These are phyloP conservation scores for Sporisorium sorghi DNA, from an alignment of 1,284 basidiomycete species.

Conservation along the genomic window DNA sequence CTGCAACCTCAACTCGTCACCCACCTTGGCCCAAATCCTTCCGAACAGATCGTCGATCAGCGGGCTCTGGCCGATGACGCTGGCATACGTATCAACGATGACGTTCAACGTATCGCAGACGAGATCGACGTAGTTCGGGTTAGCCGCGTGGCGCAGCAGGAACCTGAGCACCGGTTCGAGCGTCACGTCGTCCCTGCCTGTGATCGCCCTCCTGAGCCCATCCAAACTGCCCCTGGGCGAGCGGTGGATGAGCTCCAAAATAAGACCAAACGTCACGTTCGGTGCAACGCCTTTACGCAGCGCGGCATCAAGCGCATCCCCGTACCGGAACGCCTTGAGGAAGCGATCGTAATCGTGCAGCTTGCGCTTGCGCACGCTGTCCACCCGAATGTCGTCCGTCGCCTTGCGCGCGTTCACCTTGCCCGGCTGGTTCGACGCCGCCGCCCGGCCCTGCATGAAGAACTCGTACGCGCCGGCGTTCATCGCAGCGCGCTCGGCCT, in stretches of 20 bases:
- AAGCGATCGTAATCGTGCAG: slow-evolving; percentile 89
- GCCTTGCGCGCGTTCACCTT: slow-evolving; percentile 23
- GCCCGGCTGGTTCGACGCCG: slow-evolving; percentile 31
- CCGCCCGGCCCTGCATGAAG: slow-evolving; percentile 71
- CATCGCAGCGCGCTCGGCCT: slow-evolving; percentile 72
- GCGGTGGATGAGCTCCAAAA: slow-evolving; percentile 91
- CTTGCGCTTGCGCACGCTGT: slow-evolving; percentile 79
- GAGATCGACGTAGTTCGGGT: slow-evolving; percentile 89
- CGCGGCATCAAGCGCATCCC: slow-evolving; percentile 81
- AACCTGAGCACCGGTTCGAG: slow-evolving; percentile 90
- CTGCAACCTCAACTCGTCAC: slow-evolving; percentile 89
- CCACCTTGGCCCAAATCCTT: slow-evolving; percentile 83
- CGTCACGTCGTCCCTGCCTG: slow-evolving; percentile 91
- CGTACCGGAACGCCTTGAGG: slow-evolving; percentile 93
- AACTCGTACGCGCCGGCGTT: slow-evolving; percentile 78
- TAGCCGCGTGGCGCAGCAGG: slow-evolving; percentile 84
- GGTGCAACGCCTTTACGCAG: slow-evolving; percentile 59
- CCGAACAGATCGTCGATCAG: slow-evolving; percentile 86
- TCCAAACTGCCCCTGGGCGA: slow-evolving; percentile 73
- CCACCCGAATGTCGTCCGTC: slow-evolving; percentile 71
- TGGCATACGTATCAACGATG: slow-evolving; percentile 90
- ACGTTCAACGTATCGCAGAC: slow-evolving; percentile 85
- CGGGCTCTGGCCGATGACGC: slow-evolving; percentile 91
- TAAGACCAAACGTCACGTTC: slow-evolving; percentile 83
- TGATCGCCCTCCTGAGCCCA: slow-evolving; percentile 85